Base-by-base conservation (phyloP, 1,139 yeast species). In the Candida sojae region DNA sequence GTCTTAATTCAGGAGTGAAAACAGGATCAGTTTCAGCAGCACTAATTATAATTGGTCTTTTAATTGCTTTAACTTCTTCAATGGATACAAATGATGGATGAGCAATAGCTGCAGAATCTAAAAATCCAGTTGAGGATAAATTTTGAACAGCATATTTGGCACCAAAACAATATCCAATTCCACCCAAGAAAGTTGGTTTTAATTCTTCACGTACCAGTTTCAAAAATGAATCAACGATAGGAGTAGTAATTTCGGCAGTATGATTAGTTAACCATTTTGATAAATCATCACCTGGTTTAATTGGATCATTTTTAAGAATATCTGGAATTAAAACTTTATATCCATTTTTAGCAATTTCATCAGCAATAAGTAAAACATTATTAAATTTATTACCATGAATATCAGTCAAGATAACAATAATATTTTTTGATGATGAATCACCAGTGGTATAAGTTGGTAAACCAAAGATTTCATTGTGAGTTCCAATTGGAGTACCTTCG, bases 81-180 rank as follows among this genome's bases (percentile, higher is more conserved):
- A 78, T 75, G 8, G 76, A 50, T 32, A 88, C 84, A 51, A 84
- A 75, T 1, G 95, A 84, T 10, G 97, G 97, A 65, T 91, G 97
- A 11, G 92, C 93, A 50, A 80, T 64, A 8, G 92, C 95, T 56
- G 80, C 90, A 31, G 76, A 86, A 51, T 83, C 78, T 29, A 81
- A 64, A 26, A 67, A 56, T 23, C 84, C 85, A 26, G 61, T 70
- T 13, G 66, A 64, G 2, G 79, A 68, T 45, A 86, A 67, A 48
- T 84, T 76, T 50, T 77, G 82, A 43, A 86, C 61, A 29, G 78
- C 82, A 55, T 71, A 83, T 64, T 84, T 86, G 45, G 91, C 96
- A 59, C 97, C 97, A 57, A 76, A 90, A 70, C 97, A 91, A 74
- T 88, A 84, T 17, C 97, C 97, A 47, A 86, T 69, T 17, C 82